A percentile compares a stretch with the other conserved stretches of the same genome.
These are phyloP conservation scores for Garcia nutans DNA, from an alignment of 345 rosid species.

Conservation along the genomic window DNA sequence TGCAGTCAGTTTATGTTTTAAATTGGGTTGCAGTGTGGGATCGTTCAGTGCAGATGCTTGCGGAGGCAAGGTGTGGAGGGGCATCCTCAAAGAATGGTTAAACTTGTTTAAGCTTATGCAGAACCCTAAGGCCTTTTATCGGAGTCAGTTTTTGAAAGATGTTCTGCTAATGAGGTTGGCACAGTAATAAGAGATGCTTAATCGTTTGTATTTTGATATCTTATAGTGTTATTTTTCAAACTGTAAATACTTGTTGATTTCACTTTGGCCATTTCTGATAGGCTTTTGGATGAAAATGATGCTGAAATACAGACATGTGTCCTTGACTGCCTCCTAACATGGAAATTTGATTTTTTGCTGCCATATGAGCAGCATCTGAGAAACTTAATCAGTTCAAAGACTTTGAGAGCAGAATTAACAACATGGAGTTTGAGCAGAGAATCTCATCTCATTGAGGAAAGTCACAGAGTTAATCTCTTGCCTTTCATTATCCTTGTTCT, in stretches of 20 bases:
- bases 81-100: constrained; percentile 78
- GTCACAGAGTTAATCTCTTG: constrained; percentile 58
- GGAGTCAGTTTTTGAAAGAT: constrained; percentile 63
- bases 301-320: constrained; percentile 71
- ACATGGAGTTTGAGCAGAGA: constrained; percentile 82
- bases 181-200: constrained; percentile 13
- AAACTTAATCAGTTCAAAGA: constrained; percentile 71
- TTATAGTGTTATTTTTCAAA: constrained; percentile 1
- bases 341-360: constrained; percentile 71
- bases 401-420: constrained; percentile 74
- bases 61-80: constrained; percentile 80
- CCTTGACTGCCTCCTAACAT: constrained; percentile 78
- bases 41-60: constrained; percentile 47
- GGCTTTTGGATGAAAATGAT: constrained; percentile 90
- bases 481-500: constrained; percentile 66
- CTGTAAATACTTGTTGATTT: constrained; percentile 10
- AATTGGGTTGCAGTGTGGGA: constrained; percentile 52
- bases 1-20: background rate
- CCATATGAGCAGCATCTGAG: constrained; percentile 71
- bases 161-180: constrained; percentile 71
- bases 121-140: constrained; percentile 55
- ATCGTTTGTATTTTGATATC: background rate
- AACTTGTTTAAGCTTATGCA: constrained; percentile 70
- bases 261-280: constrained; percentile 30
- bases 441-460: constrained; percentile 50